These are phyloP conservation scores for Tricholoma flavovirens DNA, from an alignment of 768 basidiomycete species.

Conservation along the genomic window DNA sequence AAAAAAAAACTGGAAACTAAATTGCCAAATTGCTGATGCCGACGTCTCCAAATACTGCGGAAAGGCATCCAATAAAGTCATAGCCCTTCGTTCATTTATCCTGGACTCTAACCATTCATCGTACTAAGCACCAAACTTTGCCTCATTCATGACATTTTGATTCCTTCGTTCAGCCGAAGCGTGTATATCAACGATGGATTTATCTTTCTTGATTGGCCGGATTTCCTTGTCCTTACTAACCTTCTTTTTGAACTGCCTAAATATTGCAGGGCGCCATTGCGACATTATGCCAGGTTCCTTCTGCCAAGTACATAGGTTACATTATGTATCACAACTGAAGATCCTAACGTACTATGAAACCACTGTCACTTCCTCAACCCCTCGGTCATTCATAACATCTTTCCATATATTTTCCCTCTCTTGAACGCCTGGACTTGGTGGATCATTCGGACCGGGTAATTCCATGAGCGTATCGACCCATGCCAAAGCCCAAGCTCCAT, in stretches of 20 bases:
- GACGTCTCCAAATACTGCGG: too few species aligned
- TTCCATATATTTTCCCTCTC: background rate
- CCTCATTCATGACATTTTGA: background rate
- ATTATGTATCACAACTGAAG: background rate
- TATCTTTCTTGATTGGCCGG: background rate
- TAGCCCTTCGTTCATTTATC: background rate
- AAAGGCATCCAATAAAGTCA: too few species aligned
- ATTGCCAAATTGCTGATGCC: too few species aligned
- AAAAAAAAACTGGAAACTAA: too few species aligned
- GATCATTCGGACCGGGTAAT: constrained; percentile 2
- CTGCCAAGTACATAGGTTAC: background rate
- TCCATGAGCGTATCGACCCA: constrained; percentile 66
- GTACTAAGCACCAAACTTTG: background rate
- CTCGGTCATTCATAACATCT: background rate
- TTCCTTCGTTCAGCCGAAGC: background rate
- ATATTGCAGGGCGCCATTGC: background rate
- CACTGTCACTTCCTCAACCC: background rate
- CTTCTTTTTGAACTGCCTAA: too few species aligned
- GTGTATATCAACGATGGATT: background rate
- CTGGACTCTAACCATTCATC: background rate
- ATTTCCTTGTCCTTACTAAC: too few species aligned
- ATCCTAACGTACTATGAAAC: background rate
- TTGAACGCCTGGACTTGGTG: background rate
- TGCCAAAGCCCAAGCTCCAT: constrained; percentile 75
- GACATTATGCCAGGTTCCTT: background rate